Base-by-base conservation (phyloP, 208 protist genomes). In the Trichomonas gallinae region DNA sequence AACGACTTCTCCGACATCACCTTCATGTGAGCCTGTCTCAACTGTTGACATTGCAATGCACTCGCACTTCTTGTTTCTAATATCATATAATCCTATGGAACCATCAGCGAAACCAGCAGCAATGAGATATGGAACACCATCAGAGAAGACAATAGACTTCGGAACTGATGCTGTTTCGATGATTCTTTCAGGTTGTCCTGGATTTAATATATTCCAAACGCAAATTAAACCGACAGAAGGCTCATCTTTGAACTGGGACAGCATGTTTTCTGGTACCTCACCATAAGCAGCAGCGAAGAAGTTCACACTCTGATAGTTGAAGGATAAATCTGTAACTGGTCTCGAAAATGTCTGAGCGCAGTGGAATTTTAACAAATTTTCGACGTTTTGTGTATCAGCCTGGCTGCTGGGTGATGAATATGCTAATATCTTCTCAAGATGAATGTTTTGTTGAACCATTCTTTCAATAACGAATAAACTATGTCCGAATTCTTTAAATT, bases 361-460 rank as follows among this genome's bases (percentile, higher is more conserved):
- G n/a, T 93, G 87, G 44, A 93, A 93, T 93, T 93, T 48, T 38
- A 93, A 4, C 10, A 93, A 36, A 51, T 42, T 17, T 51, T 93
- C 87, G 10, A 93, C 44, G 17, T 51, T 51, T 51, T 42, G 87
- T 51, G 40, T 51, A 38, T 93, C 87, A 51, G 31, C 44, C 8
- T 48, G 8, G 17, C 13, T 9, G 10, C 10, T 42, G 48, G 44
- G 44, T n/a, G 87, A 93, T 38, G 40, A 48, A 51, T 93, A 93
- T 48, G 87, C 11, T 31, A 93, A 38, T 3, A 93, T 51, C n/a
- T 93, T 93, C n/a, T 93, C 87, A 0, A 93, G 31, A 38, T 93
- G 44, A 17, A 93, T 93, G 46, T 93, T 93, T 31, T 93, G 87
- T 93, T 93, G 87, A 51, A 93, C 87, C 87, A 93, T 93, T 93